Percentiles rank a stretch among this genome's conserved stretches.
These are phyloP conservation scores for Porogramme epimiltina DNA, from an alignment of 1,284 basidiomycete species.

Conservation along the genomic window DNA sequence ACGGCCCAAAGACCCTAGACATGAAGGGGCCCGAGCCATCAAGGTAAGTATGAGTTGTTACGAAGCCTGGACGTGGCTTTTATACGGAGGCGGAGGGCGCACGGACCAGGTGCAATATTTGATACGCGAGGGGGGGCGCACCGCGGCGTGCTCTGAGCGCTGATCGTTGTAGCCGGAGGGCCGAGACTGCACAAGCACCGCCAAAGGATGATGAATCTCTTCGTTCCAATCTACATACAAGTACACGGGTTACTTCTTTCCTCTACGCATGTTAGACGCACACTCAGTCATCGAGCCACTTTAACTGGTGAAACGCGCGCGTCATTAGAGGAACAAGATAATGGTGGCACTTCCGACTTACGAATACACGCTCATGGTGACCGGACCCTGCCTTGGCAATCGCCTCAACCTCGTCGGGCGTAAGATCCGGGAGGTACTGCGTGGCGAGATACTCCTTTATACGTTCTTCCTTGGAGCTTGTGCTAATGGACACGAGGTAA, in stretches of 20 bases:
- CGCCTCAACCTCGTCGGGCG: slow-evolving; percentile 57
- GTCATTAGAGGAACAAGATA: neutral
- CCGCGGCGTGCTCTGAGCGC: too few species aligned
- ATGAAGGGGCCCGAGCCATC: slow-evolving; percentile 38
- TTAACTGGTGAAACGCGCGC: slow-evolving; percentile 1
- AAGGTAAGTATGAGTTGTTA: slow-evolving; percentile 38
- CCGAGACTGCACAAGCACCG: too few species aligned
- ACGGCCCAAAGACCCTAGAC: slow-evolving; percentile 42
- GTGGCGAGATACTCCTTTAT: slow-evolving; percentile 69
- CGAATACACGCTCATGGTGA: slow-evolving; percentile 57
- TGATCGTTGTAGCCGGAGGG: too few species aligned
- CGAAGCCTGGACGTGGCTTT: slow-evolving; percentile 9
- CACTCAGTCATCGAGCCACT: slow-evolving; percentile 9
- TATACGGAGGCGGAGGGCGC: slow-evolving; percentile 24
- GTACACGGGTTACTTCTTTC: too few species aligned
- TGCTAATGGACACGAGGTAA: slow-evolving; percentile 43
- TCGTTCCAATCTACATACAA: too few species aligned
- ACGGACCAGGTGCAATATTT: slow-evolving; percentile 27
- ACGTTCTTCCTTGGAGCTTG: slow-evolving; percentile 69
- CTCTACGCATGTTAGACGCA: too few species aligned
- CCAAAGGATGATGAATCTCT: too few species aligned
- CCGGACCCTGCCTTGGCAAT: slow-evolving; percentile 67
- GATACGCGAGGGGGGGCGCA: neutral
- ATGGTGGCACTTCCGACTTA: slow-evolving; percentile 19
- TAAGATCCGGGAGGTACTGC: slow-evolving; percentile 57